These are phyloP conservation scores for Hyaloscypha finlandica DNA, from an alignment of 495 filamentous ascomycete genomes.

Conservation along the genomic window DNA sequence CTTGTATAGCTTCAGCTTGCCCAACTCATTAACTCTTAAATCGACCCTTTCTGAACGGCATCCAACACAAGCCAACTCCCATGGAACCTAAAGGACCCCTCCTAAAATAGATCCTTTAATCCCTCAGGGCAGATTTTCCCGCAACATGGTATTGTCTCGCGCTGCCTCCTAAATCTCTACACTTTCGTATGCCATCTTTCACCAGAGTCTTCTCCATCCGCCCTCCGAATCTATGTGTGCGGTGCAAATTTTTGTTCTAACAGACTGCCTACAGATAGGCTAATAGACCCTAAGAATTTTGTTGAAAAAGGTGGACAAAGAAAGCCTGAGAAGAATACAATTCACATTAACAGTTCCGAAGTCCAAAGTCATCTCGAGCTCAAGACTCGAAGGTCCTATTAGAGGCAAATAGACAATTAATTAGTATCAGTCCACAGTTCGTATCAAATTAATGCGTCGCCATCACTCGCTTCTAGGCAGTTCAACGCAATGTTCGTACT, in stretches of 20 bases:
- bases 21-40: too few relatives aligned
- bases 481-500: too few relatives aligned
- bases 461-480: too few relatives aligned
- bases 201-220: background rate
- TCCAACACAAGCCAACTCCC: too few relatives aligned
- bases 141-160: background rate
- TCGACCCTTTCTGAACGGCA: too few relatives aligned
- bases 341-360: background rate
- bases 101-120: too few relatives aligned
- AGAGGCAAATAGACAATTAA: background rate
- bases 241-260: background rate
- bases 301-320: background rate
- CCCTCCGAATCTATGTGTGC: background rate
- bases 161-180: background rate
- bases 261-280: background rate
- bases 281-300: background rate
- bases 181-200: background rate
- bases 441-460: too few relatives aligned
- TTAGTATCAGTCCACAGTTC: too few relatives aligned
- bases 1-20: too few relatives aligned
- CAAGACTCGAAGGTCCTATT: background rate
- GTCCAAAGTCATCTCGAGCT: background rate
- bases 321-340: background rate
- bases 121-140: background rate
- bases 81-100: too few relatives aligned